A percentile compares a stretch with the other conserved stretches of the same genome.
These are phyloP conservation scores for Populus alba DNA, from an alignment of 345 rosid genomes.

Conservation along the genomic window DNA sequence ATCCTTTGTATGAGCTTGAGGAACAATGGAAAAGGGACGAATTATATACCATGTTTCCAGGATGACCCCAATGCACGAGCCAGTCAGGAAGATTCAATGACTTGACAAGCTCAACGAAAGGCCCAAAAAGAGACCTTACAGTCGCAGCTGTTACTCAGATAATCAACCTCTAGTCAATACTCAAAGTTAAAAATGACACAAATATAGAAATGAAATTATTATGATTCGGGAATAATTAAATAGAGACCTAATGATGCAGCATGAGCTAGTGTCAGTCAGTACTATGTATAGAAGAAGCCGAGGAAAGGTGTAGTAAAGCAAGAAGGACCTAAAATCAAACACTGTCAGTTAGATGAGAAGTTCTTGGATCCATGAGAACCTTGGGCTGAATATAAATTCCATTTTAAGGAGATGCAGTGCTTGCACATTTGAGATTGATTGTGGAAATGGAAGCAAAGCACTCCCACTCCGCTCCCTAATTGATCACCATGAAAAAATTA, in stretches of 20 bases:
- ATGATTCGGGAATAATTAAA: background rate
- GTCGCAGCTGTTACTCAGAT: slow-evolving; percentile 53
- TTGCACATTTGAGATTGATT: background rate
- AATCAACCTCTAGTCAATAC: background rate
- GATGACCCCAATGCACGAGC: slow-evolving; percentile 98
- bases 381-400: background rate
- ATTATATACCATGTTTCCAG: slow-evolving; percentile 77
- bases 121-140: slow-evolving; percentile 61
- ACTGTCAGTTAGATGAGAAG: too few relatives aligned
- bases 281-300: too few relatives aligned
- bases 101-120: slow-evolving; percentile 78
- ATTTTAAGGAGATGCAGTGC: background rate
- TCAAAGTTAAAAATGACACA: background rate
- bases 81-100: slow-evolving; percentile 73
- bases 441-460: background rate
- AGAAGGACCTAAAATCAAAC: too few relatives aligned
- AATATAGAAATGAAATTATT: background rate
- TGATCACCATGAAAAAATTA: too few relatives aligned
- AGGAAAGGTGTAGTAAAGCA: too few relatives aligned
- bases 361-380: too few relatives aligned
- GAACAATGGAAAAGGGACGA: background rate
- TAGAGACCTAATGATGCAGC: background rate
- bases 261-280: too few relatives aligned
- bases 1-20: background rate
- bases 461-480: background rate